These are phyloP conservation scores for Ordospora colligata DNA, from an alignment of 371 early-diverging fungal genomes.

Conservation along the genomic window DNA sequence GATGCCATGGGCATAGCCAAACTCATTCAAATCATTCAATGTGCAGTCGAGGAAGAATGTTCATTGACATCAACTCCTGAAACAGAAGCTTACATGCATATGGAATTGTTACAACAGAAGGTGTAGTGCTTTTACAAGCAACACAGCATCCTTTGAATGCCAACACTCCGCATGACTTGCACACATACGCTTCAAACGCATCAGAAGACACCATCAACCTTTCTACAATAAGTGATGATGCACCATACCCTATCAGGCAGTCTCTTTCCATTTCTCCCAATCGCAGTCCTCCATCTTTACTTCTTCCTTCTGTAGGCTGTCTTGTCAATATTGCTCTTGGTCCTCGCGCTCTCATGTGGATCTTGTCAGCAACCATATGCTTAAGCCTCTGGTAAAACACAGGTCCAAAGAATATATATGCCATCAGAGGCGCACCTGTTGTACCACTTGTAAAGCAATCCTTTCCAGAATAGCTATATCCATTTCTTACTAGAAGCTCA, in stretches of 20 bases:
- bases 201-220: slow-evolving; percentile 86
- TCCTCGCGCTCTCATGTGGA: slow-evolving; percentile 91
- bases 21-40: neutral
- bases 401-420: slow-evolving; percentile 94
- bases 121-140: slow-evolving; percentile 71
- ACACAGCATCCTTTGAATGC: slow-evolving; percentile 69
- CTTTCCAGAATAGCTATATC: slow-evolving; percentile 95
- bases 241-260: slow-evolving; percentile 89
- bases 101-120: slow-evolving; percentile 80
- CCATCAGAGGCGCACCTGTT: slow-evolving; percentile 79
- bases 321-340: slow-evolving; percentile 83
- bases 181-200: slow-evolving; percentile 78
- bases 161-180: slow-evolving; percentile 78
- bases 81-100: slow-evolving; percentile 71
- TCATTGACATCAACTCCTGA: slow-evolving; percentile 91
- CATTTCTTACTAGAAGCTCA: slow-evolving; percentile 75
- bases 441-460: slow-evolving; percentile 69
- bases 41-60: slow-evolving; percentile 70
- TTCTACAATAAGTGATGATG: slow-evolving; percentile 78
- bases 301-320: slow-evolving; percentile 95
- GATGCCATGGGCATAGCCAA: slow-evolving; percentile 22
- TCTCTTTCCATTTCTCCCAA: slow-evolving; percentile 98
- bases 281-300: slow-evolving; percentile 88
- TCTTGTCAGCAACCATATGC: slow-evolving; percentile 99
- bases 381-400: slow-evolving; percentile 94